phyloP scores from a whole-genome alignment of 2,329 filamentous ascomycete species.

The Colletotrichum cordylinicola region DNA sequence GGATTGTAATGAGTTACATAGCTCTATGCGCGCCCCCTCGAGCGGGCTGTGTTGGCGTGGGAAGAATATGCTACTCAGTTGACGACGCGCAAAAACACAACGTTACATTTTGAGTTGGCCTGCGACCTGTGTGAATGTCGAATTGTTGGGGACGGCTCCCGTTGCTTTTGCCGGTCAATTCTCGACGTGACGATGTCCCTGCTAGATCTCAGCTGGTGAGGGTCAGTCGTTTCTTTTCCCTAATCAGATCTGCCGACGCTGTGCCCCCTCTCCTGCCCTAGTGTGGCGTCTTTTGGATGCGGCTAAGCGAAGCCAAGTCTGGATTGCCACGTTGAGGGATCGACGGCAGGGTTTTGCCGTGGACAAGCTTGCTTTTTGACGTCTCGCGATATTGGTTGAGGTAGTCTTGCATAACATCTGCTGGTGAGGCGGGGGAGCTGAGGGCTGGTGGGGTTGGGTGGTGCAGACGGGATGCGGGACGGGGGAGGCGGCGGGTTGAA shows the following conservation, averaged over 20 bases:
- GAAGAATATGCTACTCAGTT: background rate
- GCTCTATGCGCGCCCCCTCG: background rate
- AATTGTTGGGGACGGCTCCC: background rate
- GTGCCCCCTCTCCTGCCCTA: background rate
- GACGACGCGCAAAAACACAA: background rate
- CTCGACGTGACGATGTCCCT: background rate
- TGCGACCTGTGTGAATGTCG: background rate
- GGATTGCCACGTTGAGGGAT: background rate
- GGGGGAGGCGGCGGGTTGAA: background rate
- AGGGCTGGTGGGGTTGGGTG: background rate
- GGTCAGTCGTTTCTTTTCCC: background rate
- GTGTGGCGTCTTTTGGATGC: background rate
- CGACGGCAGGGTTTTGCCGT: background rate
- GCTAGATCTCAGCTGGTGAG: background rate
- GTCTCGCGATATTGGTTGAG: background rate
- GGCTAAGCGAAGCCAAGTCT: background rate
- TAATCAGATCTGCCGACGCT: background rate
- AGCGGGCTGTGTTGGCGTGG: background rate
- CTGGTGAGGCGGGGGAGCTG: background rate
- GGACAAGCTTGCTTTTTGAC: background rate
- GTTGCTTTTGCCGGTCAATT: background rate
- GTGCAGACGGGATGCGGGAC: background rate
- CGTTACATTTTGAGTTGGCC: background rate
- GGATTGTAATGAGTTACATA: constrained; percentile 5
- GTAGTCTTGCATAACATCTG: background rate